Conservation (phyloP, 2,329 filamentous ascomycete genomes). For the Aschersonia sp. region DNA sequence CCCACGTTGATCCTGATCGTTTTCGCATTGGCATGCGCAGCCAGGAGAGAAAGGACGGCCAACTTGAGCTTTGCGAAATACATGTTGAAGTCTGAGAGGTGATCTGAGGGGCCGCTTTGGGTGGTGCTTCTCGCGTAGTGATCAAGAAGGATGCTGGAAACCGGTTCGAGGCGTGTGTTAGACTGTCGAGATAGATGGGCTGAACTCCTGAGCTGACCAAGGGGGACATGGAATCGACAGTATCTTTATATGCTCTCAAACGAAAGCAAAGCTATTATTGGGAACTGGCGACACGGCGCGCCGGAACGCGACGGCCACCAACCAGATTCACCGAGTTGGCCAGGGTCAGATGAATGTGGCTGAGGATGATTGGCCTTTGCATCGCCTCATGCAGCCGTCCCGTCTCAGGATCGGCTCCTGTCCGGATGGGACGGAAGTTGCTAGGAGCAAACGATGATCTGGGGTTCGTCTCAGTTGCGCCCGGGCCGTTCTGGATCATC, state of each 20-base stretch:
- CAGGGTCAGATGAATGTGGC: not conserved
- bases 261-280: no score
- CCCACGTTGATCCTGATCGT: constrained; percentile 25
- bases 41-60: constrained; percentile 5
- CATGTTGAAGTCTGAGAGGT: constrained; percentile 4
- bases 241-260: no score
- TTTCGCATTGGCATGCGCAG: constrained; percentile 11
- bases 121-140: no score
- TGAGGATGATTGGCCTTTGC: not conserved
- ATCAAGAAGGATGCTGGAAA: no score
- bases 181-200: no score
- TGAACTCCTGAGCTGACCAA: no score
- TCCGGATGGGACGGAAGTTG: not conserved
- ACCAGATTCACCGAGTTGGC: not conserved
- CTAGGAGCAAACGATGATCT: not conserved
- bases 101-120: not conserved
- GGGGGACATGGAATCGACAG: no score
- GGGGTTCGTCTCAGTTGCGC: no score
- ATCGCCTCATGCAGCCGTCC: not conserved
- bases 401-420: not conserved
- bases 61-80: constrained; percentile 4
- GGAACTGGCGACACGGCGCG: no score
- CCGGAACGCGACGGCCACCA: no score
- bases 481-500: not conserved
- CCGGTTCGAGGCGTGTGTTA: no score